Percentiles rank a stretch among this genome's conserved stretches.
These are phyloP conservation scores for Acanthamoeba royreba DNA, from an alignment of 208 protist genomes.

Conservation along the genomic window DNA sequence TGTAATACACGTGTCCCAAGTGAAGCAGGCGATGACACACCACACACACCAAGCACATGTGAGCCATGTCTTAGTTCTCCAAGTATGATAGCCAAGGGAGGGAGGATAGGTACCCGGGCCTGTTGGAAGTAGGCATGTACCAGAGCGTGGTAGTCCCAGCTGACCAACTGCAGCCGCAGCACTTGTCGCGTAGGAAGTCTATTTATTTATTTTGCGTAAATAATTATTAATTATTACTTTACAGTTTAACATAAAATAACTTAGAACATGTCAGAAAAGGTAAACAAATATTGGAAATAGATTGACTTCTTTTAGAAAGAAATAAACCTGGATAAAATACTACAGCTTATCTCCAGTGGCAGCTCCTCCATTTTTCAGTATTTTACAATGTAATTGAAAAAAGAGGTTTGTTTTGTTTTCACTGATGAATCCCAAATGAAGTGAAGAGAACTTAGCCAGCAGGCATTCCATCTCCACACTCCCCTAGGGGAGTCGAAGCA, in stretches of 20 bases:
- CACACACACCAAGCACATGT: neutral
- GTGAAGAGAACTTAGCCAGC: too few species aligned
- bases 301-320: neutral
- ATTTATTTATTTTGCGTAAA: too few species aligned
- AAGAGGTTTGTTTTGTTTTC: too few species aligned
- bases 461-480: too few species aligned
- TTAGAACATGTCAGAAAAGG: too few species aligned
- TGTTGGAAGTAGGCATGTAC: neutral
- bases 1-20: neutral
- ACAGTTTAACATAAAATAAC: neutral
- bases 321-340: neutral
- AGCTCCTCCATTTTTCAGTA: neutral
- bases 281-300: too few species aligned
- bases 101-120: neutral
- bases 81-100: neutral
- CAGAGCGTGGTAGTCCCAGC: neutral
- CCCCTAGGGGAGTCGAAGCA: too few species aligned
- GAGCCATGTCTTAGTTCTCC: too few species aligned
- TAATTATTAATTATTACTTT: neutral
- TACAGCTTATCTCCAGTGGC: neutral
- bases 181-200: neutral
- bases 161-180: neutral
- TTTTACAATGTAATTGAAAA: too few species aligned
- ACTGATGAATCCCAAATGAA: too few species aligned
- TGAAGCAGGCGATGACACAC: neutral